Base-by-base conservation (phyloP, 2,329 filamentous ascomycete genomes). In the Cercospora brassicicola region DNA sequence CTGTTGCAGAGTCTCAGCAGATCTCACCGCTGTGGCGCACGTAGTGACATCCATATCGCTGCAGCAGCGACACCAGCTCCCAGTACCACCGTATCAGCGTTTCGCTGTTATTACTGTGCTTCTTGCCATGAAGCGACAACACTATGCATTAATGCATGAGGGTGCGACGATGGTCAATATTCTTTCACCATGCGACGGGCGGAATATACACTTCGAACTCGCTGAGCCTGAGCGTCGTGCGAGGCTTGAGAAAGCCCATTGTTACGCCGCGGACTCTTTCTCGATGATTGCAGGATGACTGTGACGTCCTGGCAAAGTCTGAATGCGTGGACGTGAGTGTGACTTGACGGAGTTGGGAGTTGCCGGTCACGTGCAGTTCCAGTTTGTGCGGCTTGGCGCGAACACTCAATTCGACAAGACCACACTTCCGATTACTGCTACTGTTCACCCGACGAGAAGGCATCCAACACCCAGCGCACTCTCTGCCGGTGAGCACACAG, bases 401-500 rank as follows among this genome's bases (percentile, higher is more conserved):
- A 55, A 55, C 48, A 55, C 48, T 55, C 48, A 55, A 55, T 55
- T 33, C 36, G 30, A 23, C 33, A 63, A 31, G 28, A 55, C 42
- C 61, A 57, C 62, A 56, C 48, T 53, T 62, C 31, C 51, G 62
- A 64, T 55, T 55, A 55, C 48, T 55, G 48, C 55, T 64, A 64
- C 62, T 64, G 62, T 45, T 48, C 36, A 45, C 53, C 45, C 62
- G 62, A 64, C 62, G 62, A 64, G 39, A 63, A 63, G 62, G 51
- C 62, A 64, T 64, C 36, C 62, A n/a, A 64, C 62, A 64, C 62
- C 62, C 62, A 64, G 62, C 62, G 62, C 62, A 62, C 42, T 45
- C 51, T 64, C 39, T 64, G 48, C 62, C 51, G 48, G 62, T 64
- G 62, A 64, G 62, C 62, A 57, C 36, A 39, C 62, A 56, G 15